Evolutionary conservation across 306 rosid species (phyloP).

Genomic region (Albizia julibrissin): DNA sequence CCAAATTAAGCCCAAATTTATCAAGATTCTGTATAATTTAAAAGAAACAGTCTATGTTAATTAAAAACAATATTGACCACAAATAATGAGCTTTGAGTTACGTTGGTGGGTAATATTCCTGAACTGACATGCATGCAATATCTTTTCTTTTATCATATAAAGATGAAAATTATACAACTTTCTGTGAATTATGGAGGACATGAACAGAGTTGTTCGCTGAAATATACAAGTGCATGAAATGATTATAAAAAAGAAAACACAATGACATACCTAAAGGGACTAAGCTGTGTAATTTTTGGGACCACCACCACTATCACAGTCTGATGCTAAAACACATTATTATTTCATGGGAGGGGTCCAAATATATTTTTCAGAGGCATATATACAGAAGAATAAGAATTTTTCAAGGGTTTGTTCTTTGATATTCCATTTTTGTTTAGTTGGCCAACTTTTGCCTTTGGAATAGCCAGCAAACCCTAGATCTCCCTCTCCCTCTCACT

Average conservation of each 20-base stretch:
- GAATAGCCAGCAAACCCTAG: constrained; percentile 12
- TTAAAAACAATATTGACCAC: neutral
- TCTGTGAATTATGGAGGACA: neutral
- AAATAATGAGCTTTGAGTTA: neutral
- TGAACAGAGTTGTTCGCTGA: neutral
- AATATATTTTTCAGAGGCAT: neutral
- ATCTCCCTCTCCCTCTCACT: neutral
- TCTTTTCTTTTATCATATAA: neutral
- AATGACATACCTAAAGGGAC: neutral
- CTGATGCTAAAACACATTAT: neutral
- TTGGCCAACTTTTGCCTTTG: constrained; percentile 38
- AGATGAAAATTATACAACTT: neutral
- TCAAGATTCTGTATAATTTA: too few relatives aligned
- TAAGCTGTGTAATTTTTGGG: constrained; percentile 31
- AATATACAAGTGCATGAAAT: neutral
- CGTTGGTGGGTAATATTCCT: neutral
- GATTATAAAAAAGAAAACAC: neutral
- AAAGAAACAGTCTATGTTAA: too few relatives aligned
- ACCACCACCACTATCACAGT: constrained; percentile 38
- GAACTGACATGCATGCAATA: neutral
- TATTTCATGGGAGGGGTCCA: constrained; percentile 42
- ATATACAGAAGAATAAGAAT: constrained; percentile 36
- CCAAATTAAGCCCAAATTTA: neutral
- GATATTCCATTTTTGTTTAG: constrained; percentile 30
- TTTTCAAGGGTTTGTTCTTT: constrained; percentile 31